Evolutionary conservation across 257 asterid species (phyloP), one percentile per base, ranked within the genome.

Genomic region (Jacaranda mimosifolia): DNA sequence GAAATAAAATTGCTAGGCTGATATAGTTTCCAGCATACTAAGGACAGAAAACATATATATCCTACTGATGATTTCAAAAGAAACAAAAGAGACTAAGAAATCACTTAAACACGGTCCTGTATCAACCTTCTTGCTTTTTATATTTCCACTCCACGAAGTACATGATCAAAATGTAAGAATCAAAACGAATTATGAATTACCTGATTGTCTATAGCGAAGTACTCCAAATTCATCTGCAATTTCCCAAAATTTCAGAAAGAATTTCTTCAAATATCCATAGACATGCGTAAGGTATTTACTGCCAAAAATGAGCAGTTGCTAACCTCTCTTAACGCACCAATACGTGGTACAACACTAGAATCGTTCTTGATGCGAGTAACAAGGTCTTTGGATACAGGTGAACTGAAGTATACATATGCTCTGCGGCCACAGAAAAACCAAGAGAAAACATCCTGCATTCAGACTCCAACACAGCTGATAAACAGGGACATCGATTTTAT

Each of bases 161-260:
- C 48, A 74, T 48, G 65, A 42, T 19, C 49, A 43, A 57, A 53
- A 77, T 48, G 64, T 55, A 45, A 48, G 43, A 52, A 51, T 40
- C 11, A 5, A 40, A 52, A 51, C 66, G 71, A 48, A 72, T 60
- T 43, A 53, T 65, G 42, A 40, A 60, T 74, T 88, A 91, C 98
- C 98, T 93, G 97, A 75, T 82, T 87, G 89, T 91, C 97, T 51
- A 91, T 82, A 32, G 94, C 68, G 76, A 91, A 87, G 89, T 86
- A 93, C 87, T 93, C 98, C 87, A 93, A 84, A 80, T 93, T 93
- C 96, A 93, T 87, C 98, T 93, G 94, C 84, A 84, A 76, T 68
- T 75, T 57, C 49, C 75, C 69, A 73, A 51, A 26, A 77, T 72
- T 79, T 17, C n/a, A 38, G 68, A 75, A 13, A 76, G 18, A 58